phyloP scores from a whole-genome alignment of 2,329 filamentous ascomycete genomes.

The Neonectria hederae region DNA sequence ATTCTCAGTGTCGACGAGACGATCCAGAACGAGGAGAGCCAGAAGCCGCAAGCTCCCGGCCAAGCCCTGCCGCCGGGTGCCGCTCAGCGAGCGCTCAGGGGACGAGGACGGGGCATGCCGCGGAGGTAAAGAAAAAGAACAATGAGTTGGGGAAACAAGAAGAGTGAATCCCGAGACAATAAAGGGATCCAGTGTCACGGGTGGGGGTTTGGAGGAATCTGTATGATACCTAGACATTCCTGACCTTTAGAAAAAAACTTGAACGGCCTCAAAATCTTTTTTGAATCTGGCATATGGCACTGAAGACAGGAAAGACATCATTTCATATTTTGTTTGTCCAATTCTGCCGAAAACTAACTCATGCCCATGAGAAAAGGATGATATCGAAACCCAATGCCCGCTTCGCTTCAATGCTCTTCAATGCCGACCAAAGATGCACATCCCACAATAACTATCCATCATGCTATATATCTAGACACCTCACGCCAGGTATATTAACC shows the following conservation, averaged over 20 bases:
- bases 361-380: conserved; percentile 22
- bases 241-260: conserved; percentile 37
- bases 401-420: conserved; percentile 26
- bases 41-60: conserved; percentile 81
- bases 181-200: conserved; percentile 31
- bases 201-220: conserved; percentile 45
- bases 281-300: conserved; percentile 4
- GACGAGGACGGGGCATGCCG: conserved; percentile 89
- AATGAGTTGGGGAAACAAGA: conserved; percentile 32
- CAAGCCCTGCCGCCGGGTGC: conserved; percentile 81
- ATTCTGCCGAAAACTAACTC: conserved; percentile 21
- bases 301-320: neutral
- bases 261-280: conserved; percentile 37
- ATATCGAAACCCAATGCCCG: conserved; percentile 28
- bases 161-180: conserved; percentile 27
- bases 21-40: conserved; percentile 96
- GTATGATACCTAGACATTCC: conserved; percentile 49
- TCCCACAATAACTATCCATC: neutral
- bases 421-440: conserved; percentile 7
- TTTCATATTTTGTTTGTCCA: neutral
- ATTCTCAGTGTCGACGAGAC: conserved; percentile 98
- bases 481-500: conserved; percentile 16
- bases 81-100: conserved; percentile 86
- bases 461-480: neutral
- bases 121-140: conserved; percentile 66